Evolutionary conservation across 2,329 filamentous ascomycete genomes (phyloP), one percentile per base, ranked within the genome.

Genomic region (Aspergillus alliaceus): DNA sequence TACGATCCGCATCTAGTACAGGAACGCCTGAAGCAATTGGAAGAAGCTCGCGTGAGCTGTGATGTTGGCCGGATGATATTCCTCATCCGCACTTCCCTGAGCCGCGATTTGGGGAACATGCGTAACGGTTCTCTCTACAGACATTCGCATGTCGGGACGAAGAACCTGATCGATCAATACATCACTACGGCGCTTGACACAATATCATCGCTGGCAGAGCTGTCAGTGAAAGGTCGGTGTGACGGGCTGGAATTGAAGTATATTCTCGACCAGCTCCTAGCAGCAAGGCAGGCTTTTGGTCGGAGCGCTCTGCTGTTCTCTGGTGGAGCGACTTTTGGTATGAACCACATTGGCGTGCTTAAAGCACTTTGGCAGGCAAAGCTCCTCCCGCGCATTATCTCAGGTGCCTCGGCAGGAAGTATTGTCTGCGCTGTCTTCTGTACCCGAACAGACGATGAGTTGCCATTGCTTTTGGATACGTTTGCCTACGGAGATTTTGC

Each of bases 331-430:
- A 95, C 92, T 0, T 91, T 96, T 75, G 92, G 92, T 39, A 96
- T 96, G 90, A 90, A 90, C 58, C 92, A 96, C 71, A 89, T 96
- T 54, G 92, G 92, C 1, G 91, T 96, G 2, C 78, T 96, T 54
- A 96, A 96, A 72, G 84, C 88, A 4, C 80, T 96, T 2, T 92
- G 87, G 72, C 86, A 95, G 67, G 82, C 85, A 3, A 84, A 85
- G 7, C 80, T 96, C 12, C 80, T 96, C 2, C 92, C 92, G 3
- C 87, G 91, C 47, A 93, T 96, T 70, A 90, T 96, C 51, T 96
- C 91, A 0, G 91, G 91, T 2, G 89, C 91, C 6, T 96, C 91
- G 27, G 91, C 92, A 1, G 91, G 91, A 18, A 93, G 90, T 65
- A 96, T 96, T 44, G 90, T 96, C 14, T 90, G 87, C 59, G 85